A percentile compares a stretch with the other conserved stretches of the same genome.
These are phyloP conservation scores for Leccinum pseudoinsigne DNA, from an alignment of 1,284 basidiomycete species.

Conservation along the genomic window DNA sequence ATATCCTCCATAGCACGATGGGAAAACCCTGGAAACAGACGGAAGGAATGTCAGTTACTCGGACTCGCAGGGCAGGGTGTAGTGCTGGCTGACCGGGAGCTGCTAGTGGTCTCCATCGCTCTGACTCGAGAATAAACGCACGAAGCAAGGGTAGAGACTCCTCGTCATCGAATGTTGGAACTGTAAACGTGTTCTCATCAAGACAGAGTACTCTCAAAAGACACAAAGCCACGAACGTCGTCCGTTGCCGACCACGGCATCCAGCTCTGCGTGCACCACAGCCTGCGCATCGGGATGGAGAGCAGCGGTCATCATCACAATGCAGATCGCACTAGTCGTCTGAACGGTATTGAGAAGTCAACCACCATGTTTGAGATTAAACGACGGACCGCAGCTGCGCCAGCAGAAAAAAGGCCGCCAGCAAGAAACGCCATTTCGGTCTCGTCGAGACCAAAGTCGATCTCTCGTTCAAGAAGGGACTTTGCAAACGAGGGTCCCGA, in stretches of 20 bases:
- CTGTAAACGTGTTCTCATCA: neutral
- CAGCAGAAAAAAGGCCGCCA: conserved; percentile 5
- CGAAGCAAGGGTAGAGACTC: conserved; percentile 5
- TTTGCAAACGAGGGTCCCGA: conserved; percentile 13
- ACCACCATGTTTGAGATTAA: no score
- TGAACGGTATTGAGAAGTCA: neutral
- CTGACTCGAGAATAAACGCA: conserved; percentile 15
- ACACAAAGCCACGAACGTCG: neutral
- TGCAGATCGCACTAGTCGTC: neutral
- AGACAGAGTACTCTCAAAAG: neutral
- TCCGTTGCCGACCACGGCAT: conserved; percentile 4
- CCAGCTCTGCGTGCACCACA: conserved; percentile 12
- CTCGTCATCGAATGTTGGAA: conserved; percentile 11
- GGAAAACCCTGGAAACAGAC: neutral
- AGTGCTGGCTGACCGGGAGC: neutral
- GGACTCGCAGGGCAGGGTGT: neutral
- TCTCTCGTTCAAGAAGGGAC: conserved; percentile 6
- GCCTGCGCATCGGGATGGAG: conserved; percentile 7
- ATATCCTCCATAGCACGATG: conserved; percentile 16
- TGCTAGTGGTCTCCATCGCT: conserved; percentile 10
- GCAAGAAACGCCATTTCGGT: conserved; percentile 16
- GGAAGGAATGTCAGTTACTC: neutral
- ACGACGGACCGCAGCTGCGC: conserved; percentile 2
- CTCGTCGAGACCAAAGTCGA: conserved; percentile 11
- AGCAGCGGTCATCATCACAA: conserved; percentile 5